Conservation (phyloP, 768 basidiomycete genomes). For the Lactarius akahatsu region DNA sequence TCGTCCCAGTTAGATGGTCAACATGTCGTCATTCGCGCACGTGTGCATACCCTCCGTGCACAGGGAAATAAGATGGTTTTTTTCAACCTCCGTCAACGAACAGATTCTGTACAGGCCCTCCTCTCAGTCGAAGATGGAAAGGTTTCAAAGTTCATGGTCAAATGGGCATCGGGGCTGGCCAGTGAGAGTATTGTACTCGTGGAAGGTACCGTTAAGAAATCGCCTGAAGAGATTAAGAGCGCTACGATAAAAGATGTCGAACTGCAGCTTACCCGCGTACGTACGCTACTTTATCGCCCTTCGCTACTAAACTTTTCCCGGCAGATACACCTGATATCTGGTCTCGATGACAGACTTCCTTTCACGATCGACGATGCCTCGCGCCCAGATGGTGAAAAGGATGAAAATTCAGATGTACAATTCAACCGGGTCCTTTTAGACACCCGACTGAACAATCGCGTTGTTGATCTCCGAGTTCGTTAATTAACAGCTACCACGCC, state of each 20-base stretch:
- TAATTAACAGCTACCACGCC: not conserved
- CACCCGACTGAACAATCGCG: slow-evolving; percentile 91
- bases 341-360: slow-evolving; percentile 75
- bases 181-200: slow-evolving; percentile 91
- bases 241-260: slow-evolving; percentile 87
- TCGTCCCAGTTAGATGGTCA: slow-evolving; percentile 64
- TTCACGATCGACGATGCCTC: slow-evolving; percentile 93
- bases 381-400: slow-evolving; percentile 72
- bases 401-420: slow-evolving; percentile 51
- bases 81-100: slow-evolving; percentile 85
- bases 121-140: slow-evolving; percentile 67
- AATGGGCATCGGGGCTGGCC: slow-evolving; percentile 76
- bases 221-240: slow-evolving; percentile 86
- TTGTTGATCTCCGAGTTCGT: slow-evolving; percentile 88
- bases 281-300: slow-evolving; percentile 18
- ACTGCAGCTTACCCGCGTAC: slow-evolving; percentile 77
- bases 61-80: slow-evolving; percentile 97
- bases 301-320: not conserved
- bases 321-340: slow-evolving; percentile 80
- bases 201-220: slow-evolving; percentile 77
- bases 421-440: slow-evolving; percentile 85
- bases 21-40: slow-evolving; percentile 79
- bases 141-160: slow-evolving; percentile 96
- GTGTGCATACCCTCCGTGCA: slow-evolving; percentile 87
- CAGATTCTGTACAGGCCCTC: slow-evolving; percentile 83